Base-by-base conservation (phyloP, 345 rosid species). In the Hypericum perforatum region DNA sequence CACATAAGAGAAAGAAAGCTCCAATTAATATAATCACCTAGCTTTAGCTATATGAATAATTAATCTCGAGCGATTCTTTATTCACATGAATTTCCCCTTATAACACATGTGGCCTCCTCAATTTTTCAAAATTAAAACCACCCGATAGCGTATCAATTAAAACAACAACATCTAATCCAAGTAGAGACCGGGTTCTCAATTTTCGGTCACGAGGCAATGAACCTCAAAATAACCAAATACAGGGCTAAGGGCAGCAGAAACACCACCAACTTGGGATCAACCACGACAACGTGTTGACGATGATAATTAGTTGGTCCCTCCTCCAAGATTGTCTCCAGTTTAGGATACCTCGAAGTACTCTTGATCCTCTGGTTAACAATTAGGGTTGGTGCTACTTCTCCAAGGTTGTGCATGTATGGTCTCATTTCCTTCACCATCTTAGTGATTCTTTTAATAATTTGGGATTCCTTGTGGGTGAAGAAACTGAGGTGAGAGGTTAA, bases 271-370 rank as follows among this genome's bases (percentile, higher is more conserved):
- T 71, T 73, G 0, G 70, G 69, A 22, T 22, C 32, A 22, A 22
- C 32, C 32, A 22, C 32, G 5, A 58, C 59, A 40, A 54, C 51
- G 6, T 10, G 7, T 16, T 46, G 7, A 14, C 22, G 37, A 51
- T 29, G 39, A 43, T 56, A 37, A 50, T 62, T 0, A 32, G 16
- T 32, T 48, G 65, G 57, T 16, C 69, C 71, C 51, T 79, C 81
- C 69, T 79, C 79, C 36, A 58, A 32, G 64, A 76, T 79, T 6
- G 85, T 71, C 66, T 79, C 77, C 14, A 79, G 59, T 56, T 56
- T 65, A 10, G 77, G 75, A 52, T 5, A 43, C 41, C 39, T 58
- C 11, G 71, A 70, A 49, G 32, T 56, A 63, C 60, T 22, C 32
- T 22, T 22, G 32, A 52, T 74, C 41, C 57, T 59, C 16, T 47